Percentiles rank a stretch among this genome's conserved stretches.
These are phyloP conservation scores for Fraxinus pennsylvanica DNA, from an alignment of 257 asterid genomes.

Conservation along the genomic window DNA sequence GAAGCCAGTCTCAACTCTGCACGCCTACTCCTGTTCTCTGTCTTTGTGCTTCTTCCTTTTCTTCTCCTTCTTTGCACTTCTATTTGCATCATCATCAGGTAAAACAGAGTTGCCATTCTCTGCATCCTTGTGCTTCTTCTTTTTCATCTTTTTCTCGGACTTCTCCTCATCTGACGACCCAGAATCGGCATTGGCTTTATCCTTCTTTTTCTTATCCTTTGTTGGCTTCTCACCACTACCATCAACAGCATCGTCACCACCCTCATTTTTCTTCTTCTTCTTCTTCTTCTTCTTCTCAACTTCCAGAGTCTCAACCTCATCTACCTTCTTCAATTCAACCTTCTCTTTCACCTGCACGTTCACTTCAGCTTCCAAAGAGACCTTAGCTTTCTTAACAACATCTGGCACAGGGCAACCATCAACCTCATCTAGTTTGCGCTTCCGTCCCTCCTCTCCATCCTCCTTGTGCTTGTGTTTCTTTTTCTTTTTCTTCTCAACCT, in stretches of 20 bases:
- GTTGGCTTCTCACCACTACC: constrained; percentile 39
- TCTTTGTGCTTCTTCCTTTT: constrained; percentile 69
- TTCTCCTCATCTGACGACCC: constrained; percentile 51
- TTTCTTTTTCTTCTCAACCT: constrained; percentile 51
- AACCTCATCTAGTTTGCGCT: constrained; percentile 58
- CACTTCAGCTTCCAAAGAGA: constrained; percentile 35
- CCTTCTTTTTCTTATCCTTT: constrained; percentile 45
- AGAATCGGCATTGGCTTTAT: constrained; percentile 35
- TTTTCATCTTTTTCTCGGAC: constrained; percentile 66
- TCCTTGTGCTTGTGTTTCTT: constrained; percentile 38
- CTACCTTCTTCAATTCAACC: constrained; percentile 6
- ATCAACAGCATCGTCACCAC: constrained; percentile 28
- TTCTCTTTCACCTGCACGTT: constrained; percentile 15
- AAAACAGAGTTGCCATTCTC: constrained; percentile 46
- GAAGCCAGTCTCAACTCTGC: constrained; percentile 6
- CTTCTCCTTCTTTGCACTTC: constrained; percentile 44
- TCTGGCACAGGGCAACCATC: constrained; percentile 49
- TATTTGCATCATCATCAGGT: constrained; percentile 37
- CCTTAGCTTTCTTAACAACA: constrained; percentile 57
- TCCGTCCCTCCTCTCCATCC: constrained; percentile 45
- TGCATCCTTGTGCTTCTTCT: constrained; percentile 39
- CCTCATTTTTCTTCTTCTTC: constrained; percentile 50
- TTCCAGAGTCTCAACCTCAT: constrained; percentile 25
- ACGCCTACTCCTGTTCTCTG: constrained; percentile 39
- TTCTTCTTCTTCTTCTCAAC: constrained; percentile 36